Evolutionary conservation across 495 filamentous ascomycete genomes (phyloP).

Genomic region (Xylaria intraflava): DNA sequence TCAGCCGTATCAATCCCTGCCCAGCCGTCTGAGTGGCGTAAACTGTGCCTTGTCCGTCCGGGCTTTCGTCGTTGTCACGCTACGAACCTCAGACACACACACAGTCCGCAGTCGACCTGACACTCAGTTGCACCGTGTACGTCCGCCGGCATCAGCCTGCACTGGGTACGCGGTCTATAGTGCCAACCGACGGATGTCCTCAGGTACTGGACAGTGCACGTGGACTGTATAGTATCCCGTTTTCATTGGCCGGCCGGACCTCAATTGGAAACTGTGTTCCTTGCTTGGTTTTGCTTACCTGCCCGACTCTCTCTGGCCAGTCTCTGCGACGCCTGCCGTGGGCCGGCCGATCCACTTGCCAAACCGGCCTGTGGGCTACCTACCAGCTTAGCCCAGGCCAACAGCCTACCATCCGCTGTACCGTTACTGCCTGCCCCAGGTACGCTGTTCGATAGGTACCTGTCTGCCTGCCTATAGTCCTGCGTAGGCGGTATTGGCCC

Average conservation of each 20-base stretch:
- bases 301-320: too few relatives aligned
- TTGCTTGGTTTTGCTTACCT: not conserved
- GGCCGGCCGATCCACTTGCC: conserved; percentile 17
- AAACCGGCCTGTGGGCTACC: conserved; percentile 1
- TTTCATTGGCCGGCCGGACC: conserved; percentile 15
- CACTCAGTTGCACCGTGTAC: too few relatives aligned
- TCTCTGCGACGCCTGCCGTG: too few relatives aligned
- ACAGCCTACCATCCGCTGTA: conserved; percentile 1
- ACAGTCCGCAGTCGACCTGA: too few relatives aligned
- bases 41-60: conserved; percentile 19
- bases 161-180: too few relatives aligned
- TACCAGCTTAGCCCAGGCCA: conserved; percentile 3
- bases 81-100: too few relatives aligned
- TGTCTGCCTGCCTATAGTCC: not conserved
- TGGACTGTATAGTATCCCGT: conserved; percentile 4
- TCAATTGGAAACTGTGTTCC: conserved; percentile 2
- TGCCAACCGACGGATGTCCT: not conserved
- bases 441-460: too few relatives aligned
- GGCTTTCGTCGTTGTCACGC: not conserved
- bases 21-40: conserved; percentile 21
- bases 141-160: not conserved
- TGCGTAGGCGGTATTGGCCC: not conserved
- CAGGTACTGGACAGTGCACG: not conserved
- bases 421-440: not conserved
- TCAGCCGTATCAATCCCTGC: conserved; percentile 24